Percentiles rank a stretch among this genome's conserved stretches.
Conservation (phyloP, 106 monocot genomes). For the Acanthochlamys bracteata region DNA sequence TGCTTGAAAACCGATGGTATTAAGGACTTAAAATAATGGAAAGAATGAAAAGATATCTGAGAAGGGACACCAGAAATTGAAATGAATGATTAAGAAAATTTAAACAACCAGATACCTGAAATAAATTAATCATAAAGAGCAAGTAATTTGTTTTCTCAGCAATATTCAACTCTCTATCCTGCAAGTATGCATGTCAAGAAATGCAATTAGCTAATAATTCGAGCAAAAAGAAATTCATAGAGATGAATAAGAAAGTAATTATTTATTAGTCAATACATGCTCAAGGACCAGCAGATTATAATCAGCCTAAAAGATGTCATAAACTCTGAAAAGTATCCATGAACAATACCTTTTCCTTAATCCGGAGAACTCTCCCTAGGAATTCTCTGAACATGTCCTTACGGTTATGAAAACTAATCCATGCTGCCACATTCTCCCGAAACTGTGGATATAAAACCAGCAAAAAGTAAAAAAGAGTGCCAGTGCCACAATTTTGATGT, state of each 20-base stretch:
- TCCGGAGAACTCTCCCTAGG: conserved; percentile 59
- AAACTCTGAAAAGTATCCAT: background rate
- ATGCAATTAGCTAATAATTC: background rate
- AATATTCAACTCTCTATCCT: conserved; percentile 67
- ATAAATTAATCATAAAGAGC: conserved; percentile 95
- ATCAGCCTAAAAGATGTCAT: background rate
- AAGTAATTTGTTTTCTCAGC: conserved; percentile 97
- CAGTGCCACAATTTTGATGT: no score
- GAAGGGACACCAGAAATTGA: background rate
- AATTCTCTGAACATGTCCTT: conserved; percentile 76
- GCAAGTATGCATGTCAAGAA: conserved; percentile 3
- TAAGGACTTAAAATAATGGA: background rate
- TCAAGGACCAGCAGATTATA: background rate
- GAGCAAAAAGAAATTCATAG: background rate
- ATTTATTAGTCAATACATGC: background rate
- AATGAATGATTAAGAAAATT: background rate
- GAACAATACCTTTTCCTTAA: conserved; percentile 68
- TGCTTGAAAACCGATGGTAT: no score
- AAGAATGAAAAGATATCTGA: background rate
- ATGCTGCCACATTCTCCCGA: conserved; percentile 95
- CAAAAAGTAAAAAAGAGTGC: background rate
- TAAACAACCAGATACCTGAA: conserved; percentile 56
- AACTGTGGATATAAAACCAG: conserved; percentile 31
- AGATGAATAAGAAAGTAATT: background rate
- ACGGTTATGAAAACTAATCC: conserved; percentile 83